Evolutionary conservation across 202 grass and related monocot genomes (phyloP), one percentile per base, ranked within the genome.

Genomic region (Dendrocalamus latiflorus): DNA sequence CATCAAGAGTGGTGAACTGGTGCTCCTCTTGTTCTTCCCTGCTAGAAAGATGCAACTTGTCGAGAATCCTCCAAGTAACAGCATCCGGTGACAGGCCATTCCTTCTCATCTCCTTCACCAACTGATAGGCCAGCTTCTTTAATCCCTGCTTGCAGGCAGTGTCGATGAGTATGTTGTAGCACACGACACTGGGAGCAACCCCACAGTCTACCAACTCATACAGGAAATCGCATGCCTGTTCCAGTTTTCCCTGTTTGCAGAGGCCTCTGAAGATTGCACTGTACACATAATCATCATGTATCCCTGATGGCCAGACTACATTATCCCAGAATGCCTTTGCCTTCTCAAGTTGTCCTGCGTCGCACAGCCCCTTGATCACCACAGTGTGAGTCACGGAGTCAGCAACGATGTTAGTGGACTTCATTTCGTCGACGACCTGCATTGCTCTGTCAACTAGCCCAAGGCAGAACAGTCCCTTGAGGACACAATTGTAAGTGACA

Each of bases 11-110:
- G 4, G 39, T 55, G 11, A 70, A 36, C 16, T 83, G 60, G 7
- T 70, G 59, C 34, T 72, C 45, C 41, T 68, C 75, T 63, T 79
- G 81, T 43, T 91, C 54, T 70, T 62, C 59, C 20, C 75, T 72
- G 41, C 63, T n/a, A n/a, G n/a, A n/a, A n/a, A n/a, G n/a, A n/a
- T n/a, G n/a, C n/a, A n/a, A n/a, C n/a, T n/a, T n/a, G n/a, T n/a
- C n/a, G n/a, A n/a, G 33, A 72, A 89, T 99, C 75, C 96, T 95
- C 96, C 96, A 99, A 28, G 96, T 93, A 17, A 93, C 87, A 75
- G 89, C 85, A 70, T 93, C 91, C 0, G 83, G 91, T 83, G 90
- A 81, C 56, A 88, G 48, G 13, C 83, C 93, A 89, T 95, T 95
- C 39, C 80, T 95, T 89, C 72, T 91, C 93, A 95, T 92, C 80